Conservation (phyloP, 164 flowering plant species). For the Stephania yunnanensis region DNA sequence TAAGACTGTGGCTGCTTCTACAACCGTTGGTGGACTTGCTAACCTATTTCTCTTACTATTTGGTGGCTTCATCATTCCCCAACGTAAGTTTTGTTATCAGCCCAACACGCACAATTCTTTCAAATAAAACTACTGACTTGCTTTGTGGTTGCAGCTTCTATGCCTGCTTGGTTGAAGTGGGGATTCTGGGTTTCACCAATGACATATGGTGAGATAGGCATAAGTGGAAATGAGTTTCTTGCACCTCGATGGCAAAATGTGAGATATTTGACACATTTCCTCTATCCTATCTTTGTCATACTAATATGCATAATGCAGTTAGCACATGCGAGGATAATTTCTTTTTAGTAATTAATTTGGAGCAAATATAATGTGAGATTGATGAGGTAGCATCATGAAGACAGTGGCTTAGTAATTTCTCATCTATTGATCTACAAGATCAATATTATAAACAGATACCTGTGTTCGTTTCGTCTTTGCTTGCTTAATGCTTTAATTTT, state of each 20-base stretch:
- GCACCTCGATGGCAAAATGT: constrained; percentile 67
- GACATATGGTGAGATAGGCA: constrained; percentile 52
- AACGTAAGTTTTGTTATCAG: constrained; percentile 28
- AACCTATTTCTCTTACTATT: constrained; percentile 35
- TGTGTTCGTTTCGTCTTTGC: background rate
- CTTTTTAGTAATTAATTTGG: no score
- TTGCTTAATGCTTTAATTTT: background rate
- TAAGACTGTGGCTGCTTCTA: constrained; percentile 43
- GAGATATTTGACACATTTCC: background rate
- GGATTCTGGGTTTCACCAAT: constrained; percentile 58
- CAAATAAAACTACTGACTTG: background rate
- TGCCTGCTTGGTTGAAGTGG: constrained; percentile 67
- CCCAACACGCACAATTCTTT: background rate
- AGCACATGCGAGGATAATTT: no score
- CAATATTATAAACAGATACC: no score
- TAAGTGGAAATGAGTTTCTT: constrained; percentile 54
- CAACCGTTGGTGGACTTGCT: constrained; percentile 34
- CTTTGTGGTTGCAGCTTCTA: constrained; percentile 37
- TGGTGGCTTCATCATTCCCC: constrained; percentile 56
- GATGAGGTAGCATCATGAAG: no score
- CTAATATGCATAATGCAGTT: no score
- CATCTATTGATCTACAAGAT: no score
- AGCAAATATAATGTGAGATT: no score
- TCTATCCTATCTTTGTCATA: no score
- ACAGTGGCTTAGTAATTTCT: no score